Evolutionary conservation across 1,284 basidiomycete species (phyloP).

Genomic region (Cryptococcus hybrid): DNA sequence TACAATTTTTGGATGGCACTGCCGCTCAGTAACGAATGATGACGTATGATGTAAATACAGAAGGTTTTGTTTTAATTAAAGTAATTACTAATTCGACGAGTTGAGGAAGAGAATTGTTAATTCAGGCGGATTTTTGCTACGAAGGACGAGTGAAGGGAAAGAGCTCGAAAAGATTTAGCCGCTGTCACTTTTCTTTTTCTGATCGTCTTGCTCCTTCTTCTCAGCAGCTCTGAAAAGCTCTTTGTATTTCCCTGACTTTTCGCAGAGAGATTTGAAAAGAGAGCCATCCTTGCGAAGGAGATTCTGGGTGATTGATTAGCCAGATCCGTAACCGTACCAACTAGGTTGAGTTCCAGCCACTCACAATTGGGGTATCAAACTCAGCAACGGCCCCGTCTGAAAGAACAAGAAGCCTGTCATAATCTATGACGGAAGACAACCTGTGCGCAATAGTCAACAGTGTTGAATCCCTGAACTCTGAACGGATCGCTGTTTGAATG

Average conservation of each 20-base stretch:
- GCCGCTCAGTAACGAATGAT: too few species aligned
- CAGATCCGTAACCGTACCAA: background rate
- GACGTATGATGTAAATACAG: too few species aligned
- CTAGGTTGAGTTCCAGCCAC: slow-evolving; percentile 3
- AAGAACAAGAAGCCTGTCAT: slow-evolving; percentile 76
- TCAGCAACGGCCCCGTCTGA: slow-evolving; percentile 75
- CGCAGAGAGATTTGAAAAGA: slow-evolving; percentile 73
- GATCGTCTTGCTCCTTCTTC: slow-evolving; percentile 32
- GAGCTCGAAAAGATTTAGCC: too few species aligned
- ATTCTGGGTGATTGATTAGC: slow-evolving; percentile 43
- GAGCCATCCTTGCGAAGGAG: slow-evolving; percentile 70
- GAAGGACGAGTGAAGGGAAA: too few species aligned
- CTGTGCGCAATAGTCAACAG: slow-evolving; percentile 84
- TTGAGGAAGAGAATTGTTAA: too few species aligned
- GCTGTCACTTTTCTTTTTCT: background rate
- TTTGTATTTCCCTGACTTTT: slow-evolving; percentile 72
- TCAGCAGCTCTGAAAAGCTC: slow-evolving; percentile 53
- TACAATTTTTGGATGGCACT: too few species aligned
- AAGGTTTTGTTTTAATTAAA: too few species aligned
- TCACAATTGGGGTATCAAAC: slow-evolving; percentile 70
- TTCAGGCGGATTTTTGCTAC: too few species aligned
- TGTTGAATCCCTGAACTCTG: slow-evolving; percentile 71
- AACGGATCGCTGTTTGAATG: slow-evolving; percentile 76
- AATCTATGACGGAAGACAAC: slow-evolving; percentile 65
- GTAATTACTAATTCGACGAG: too few species aligned